These are phyloP conservation scores for Lophiotrema nucula DNA, from an alignment of 495 filamentous ascomycete genomes.

Conservation along the genomic window DNA sequence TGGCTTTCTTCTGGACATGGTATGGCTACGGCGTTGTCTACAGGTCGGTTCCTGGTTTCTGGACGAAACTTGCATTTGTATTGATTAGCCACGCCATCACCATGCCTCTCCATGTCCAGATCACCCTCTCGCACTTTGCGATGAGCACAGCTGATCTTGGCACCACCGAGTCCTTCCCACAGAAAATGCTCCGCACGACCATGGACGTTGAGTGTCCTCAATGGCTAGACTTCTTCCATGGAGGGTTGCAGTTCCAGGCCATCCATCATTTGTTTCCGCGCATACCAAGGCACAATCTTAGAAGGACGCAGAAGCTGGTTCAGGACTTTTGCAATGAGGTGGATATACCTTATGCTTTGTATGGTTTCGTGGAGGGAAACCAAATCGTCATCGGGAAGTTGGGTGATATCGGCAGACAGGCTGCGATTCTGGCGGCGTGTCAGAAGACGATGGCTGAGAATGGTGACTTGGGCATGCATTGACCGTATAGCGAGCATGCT, in stretches of 20 bases:
- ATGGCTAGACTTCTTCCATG: conserved; percentile 97
- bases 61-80: conserved; percentile 70
- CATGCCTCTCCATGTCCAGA: conserved; percentile 87
- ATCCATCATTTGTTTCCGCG: conserved; percentile 93
- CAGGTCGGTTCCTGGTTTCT: conserved; percentile 66
- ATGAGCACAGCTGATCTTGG: conserved; percentile 95
- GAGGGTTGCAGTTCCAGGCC: conserved; percentile 93
- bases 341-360: conserved; percentile 88
- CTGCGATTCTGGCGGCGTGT: conserved; percentile 82
- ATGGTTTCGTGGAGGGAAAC: conserved; percentile 92
- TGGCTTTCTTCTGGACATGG: conserved; percentile 92
- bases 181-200: conserved; percentile 94
- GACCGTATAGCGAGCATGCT: too few relatives aligned
- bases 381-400: conserved; percentile 80
- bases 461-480: conserved; percentile 24
- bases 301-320: conserved; percentile 76
- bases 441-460: conserved; percentile 50
- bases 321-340: conserved; percentile 88
- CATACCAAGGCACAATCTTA: conserved; percentile 92
- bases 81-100: conserved; percentile 86
- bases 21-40: conserved; percentile 87
- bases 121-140: conserved; percentile 93
- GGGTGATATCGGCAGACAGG: conserved; percentile 83
- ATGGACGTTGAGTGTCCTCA: conserved; percentile 96
- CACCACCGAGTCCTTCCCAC: conserved; percentile 83